These are phyloP conservation scores for Adansonia gregorii DNA, from an alignment of 441 rosid genomes.

Conservation along the genomic window DNA sequence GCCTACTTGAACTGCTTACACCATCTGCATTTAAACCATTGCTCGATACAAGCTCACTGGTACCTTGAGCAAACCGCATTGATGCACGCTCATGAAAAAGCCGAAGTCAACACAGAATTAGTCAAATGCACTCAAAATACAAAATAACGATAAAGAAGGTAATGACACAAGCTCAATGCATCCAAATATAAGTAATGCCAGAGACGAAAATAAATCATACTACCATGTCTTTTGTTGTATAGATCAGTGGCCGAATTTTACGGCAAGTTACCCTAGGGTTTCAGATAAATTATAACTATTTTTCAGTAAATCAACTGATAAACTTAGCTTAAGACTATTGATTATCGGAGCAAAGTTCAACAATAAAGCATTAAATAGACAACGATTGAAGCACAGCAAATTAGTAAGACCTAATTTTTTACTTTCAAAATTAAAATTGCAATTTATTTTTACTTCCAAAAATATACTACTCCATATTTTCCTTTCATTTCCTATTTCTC, in stretches of 20 bases:
- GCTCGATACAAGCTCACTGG: slow-evolving; percentile 39
- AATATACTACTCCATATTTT: not conserved
- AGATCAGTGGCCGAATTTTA: not conserved
- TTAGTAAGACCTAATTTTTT: not conserved
- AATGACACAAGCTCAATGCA: slow-evolving; percentile 5
- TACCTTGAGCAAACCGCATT: slow-evolving; percentile 45
- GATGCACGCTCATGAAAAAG: slow-evolving; percentile 57
- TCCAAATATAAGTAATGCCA: not conserved
- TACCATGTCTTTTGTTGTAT: not conserved
- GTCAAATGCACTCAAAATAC: not conserved
- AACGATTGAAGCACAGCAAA: not conserved
- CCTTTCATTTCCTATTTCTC: not conserved
- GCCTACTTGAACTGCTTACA: slow-evolving; percentile 42
- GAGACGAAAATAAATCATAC: not conserved
- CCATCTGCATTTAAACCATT: slow-evolving; percentile 41
- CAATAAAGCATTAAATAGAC: slow-evolving; percentile 1
- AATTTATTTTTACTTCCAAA: not conserved
- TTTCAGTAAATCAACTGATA: not conserved
- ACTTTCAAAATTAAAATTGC: not conserved
- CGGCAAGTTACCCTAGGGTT: not conserved
- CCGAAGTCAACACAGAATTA: slow-evolving; percentile 14
- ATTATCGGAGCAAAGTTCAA: slow-evolving; percentile 11
- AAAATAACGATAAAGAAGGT: not conserved
- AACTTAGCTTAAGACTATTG: not conserved
- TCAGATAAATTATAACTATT: not conserved